Evolutionary conservation across 176 grass and related monocot species (phyloP), one percentile per base, ranked within the genome.

Genomic region (Leersia perrieri): DNA sequence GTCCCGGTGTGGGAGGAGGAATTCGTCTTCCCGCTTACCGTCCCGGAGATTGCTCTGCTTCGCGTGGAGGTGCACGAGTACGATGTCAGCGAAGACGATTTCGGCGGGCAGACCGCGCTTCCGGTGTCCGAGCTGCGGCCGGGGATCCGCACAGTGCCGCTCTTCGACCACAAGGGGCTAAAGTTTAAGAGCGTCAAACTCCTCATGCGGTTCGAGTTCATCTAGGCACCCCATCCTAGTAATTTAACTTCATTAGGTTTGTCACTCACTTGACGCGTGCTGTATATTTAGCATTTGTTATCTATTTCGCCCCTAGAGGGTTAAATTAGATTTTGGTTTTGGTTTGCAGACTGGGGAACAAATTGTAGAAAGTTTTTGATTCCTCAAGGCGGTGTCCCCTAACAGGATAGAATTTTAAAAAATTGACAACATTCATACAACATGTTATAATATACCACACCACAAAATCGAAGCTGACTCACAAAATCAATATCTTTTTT

Each of bases 61-160:
- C 92, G 92, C 9, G 83, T 98, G 22, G 95, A 98, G 89, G 92
- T 98, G 72, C 95, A 98, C 63, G 90, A 94, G 77, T 92, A 94
- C 27, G 92, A 98, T 80, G 87, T 94, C 76, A 94, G 81, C 39
- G 95, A 98, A 67, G 95, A 98, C 42, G 95, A 98, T 65, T 94
- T 98, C 75, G 92, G 95, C 16, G 95, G 95, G 58, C 95, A 98
- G 85, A 80, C 88, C 15, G 77, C 78, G 18, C 44, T 98, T 27
- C 95, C 95, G 2, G 74, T 98, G 20, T 84, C 84, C 22, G 95
- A 94, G 68, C 83, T 98, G 69, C 83, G 83, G 75, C 85, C 92
- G 20, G 95, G 95, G 23, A 87, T 98, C 35, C 73, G 92, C 57
- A 68, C 90, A 26, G 95, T 95, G 36, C 83, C 90, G 4, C 81